Evolutionary conservation across 2,329 filamentous ascomycete genomes (phyloP), one percentile per base, ranked within the genome.

Genomic region (Ophiostoma australiae): DNA sequence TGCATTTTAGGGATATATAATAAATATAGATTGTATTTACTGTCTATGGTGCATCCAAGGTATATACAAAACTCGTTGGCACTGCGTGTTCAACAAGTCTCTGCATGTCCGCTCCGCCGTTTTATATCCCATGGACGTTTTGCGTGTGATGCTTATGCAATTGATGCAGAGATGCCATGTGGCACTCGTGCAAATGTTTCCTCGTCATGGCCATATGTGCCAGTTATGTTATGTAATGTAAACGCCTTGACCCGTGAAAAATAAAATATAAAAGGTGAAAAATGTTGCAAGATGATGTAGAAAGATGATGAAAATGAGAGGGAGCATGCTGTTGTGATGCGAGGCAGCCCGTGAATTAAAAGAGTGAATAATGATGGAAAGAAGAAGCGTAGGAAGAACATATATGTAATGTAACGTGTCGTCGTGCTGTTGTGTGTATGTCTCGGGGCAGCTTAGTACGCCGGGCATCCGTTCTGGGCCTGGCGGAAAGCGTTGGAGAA

Each of bases 401-500:
- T n/a, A n/a, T 48, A 15, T n/a, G 48, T 15, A 33, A 10, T 66
- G 44, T 52, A 71, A 58, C 33, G 11, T 33, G 15, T 8, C 23
- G 52, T 58, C 52, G 15, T 58, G 52, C 17, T 58, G 52, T 58
- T 15, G 44, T 4, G 63, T 23, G 10, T 3, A 58, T 65, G 61
- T 66, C 63, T n/a, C 23, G 11, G 11, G 31, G 33, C 33, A 33
- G 17, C 13, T 27, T 48, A 87, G 74, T 85, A 87, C 1, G 82
- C 78, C 27, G 85, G 83, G 76, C 86, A 89, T n/a, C 85, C 85
- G 67, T 81, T 84, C 77, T 88, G 78, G 1, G 90, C 91, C 72
- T 90, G 86, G 74, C 84, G 81, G 80, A 94, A 94, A 13, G 92
- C 92, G 58, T 85, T 86, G 4, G 90, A 85, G 77, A 99, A 99